These are phyloP conservation scores for Trapa incisa DNA, from an alignment of 345 rosid species.

Conservation along the genomic window DNA sequence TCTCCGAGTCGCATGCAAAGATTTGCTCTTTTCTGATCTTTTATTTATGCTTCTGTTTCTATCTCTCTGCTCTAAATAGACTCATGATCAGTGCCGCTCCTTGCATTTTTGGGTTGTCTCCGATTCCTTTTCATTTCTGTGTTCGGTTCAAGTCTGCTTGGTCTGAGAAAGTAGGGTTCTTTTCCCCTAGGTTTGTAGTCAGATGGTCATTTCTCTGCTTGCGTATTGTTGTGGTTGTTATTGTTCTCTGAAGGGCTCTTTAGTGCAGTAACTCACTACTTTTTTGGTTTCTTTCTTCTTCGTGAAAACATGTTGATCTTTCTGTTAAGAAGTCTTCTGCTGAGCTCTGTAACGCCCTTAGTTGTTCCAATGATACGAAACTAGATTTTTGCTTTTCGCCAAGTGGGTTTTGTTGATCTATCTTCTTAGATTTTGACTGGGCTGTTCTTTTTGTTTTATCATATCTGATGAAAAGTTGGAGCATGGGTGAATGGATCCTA, in stretches of 20 bases:
- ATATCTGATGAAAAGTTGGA: background rate
- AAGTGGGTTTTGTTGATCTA: background rate
- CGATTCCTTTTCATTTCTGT: background rate
- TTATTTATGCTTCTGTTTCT: background rate
- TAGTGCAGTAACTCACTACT: background rate
- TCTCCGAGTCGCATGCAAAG: background rate
- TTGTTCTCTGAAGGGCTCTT: background rate
- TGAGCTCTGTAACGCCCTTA: background rate
- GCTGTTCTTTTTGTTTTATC: background rate
- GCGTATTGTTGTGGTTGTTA: background rate
- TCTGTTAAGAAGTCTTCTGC: background rate
- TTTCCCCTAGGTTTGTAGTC: too few relatives aligned
- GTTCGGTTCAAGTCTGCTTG: background rate
- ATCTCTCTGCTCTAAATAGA: background rate
- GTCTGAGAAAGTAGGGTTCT: background rate
- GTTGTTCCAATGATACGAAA: background rate
- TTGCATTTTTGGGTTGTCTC: background rate
- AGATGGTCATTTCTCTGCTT: too few relatives aligned
- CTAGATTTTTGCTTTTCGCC: background rate
- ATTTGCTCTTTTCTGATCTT: background rate
- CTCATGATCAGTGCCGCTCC: conserved; percentile 1
- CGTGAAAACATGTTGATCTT: background rate
- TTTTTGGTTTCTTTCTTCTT: background rate
- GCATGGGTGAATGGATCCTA: background rate
- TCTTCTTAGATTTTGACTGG: background rate